Percentiles rank a stretch among this genome's conserved stretches.
Conservation (phyloP, 257 asterid genomes). For the Solanum lycopersicoides region DNA sequence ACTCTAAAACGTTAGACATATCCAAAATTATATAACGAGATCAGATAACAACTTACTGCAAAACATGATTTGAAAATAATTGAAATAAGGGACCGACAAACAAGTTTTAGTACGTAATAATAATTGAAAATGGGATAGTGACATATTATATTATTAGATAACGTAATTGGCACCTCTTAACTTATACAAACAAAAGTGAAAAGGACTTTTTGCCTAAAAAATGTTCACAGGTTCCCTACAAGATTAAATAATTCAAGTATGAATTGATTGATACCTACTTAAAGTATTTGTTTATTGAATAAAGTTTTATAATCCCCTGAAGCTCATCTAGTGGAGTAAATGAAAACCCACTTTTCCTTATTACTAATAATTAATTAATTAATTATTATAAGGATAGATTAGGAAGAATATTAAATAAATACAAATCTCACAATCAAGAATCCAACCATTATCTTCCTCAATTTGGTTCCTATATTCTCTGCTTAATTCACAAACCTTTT, state of each 20-base stretch:
- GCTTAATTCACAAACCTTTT: neutral
- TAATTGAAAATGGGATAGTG: neutral
- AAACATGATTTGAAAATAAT: neutral
- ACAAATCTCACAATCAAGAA: neutral
- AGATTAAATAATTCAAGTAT: neutral
- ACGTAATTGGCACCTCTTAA: neutral
- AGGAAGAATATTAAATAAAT: neutral
- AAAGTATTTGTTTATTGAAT: neutral
- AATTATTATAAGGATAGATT: neutral
- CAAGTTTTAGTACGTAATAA: neutral
- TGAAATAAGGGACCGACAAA: neutral
- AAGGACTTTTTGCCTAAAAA: neutral
- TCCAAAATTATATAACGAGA: neutral
- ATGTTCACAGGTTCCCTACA: neutral
- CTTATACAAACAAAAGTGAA: neutral
- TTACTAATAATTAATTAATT: neutral
- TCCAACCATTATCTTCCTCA: neutral
- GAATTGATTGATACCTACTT: neutral
- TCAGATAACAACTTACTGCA: neutral
- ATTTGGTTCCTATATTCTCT: neutral
- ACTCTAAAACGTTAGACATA: neutral
- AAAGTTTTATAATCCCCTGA: neutral
- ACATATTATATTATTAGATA: neutral
- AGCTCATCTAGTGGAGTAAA: neutral
- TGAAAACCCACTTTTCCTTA: neutral